Conservation (phyloP, 2,329 filamentous ascomycete genomes). For the Cytospora chrysosperma region DNA sequence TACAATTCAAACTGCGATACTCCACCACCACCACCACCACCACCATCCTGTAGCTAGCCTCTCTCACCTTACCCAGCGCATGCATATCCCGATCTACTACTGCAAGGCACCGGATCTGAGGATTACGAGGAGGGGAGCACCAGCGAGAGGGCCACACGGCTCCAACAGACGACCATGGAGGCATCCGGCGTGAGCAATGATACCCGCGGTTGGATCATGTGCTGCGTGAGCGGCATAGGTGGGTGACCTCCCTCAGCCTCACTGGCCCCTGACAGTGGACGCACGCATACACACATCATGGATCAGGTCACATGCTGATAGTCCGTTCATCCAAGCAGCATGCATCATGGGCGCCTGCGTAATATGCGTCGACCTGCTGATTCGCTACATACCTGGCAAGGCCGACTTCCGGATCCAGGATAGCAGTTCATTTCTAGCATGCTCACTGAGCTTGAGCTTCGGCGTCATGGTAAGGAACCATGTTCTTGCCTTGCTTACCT, state of each 20-base stretch:
- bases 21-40: background rate
- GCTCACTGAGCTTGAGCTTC: constrained; percentile 87
- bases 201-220: constrained; percentile 91
- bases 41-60: background rate
- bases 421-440: constrained; percentile 82
- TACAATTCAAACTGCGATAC: background rate
- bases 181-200: constrained; percentile 65
- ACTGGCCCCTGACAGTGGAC: background rate
- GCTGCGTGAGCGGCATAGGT: constrained; percentile 74
- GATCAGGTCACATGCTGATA: background rate
- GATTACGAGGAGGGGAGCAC: constrained; percentile 10
- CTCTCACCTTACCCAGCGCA: background rate
- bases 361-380: constrained; percentile 80
- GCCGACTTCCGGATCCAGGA: constrained; percentile 83
- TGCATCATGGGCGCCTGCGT: constrained; percentile 76
- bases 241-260: constrained; percentile 33
- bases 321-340: constrained; percentile 39
- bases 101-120: constrained; percentile 21
- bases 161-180: constrained; percentile 38
- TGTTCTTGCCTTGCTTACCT: background rate
- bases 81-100: constrained; percentile 8
- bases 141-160: constrained; percentile 21
- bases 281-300: background rate
- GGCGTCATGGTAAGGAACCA: constrained; percentile 78
- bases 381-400: constrained; percentile 71